Evolutionary conservation across 805 yeast species (phyloP), one percentile per base, ranked within the genome.

Genomic region (Candida ulmi): DNA sequence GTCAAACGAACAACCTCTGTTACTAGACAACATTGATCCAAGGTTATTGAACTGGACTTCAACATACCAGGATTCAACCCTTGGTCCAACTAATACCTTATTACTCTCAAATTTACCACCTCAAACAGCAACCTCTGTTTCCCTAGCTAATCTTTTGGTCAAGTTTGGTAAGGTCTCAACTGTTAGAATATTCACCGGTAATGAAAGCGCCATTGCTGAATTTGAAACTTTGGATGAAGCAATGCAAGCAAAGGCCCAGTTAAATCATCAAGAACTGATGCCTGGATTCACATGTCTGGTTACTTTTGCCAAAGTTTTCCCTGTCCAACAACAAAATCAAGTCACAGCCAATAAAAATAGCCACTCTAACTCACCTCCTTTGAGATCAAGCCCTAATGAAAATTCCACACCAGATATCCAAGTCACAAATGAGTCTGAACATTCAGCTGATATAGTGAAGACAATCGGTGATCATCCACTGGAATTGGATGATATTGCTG

Each of bases 21-120:
- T 57, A 60, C 69, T 34, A 41, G 90, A 84, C 54, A 79, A 80
- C 43, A 63, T 78, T 31, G 82, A 82, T 46, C 78, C 82, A 41
- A 62, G 73, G 23, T 66, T 72, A 28, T 63, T 82, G 30, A 69
- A 75, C 31, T 69, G 83, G 64, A 80, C 83, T n/a, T 78, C 90
- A 2, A 77, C 84, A 31, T 78, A 78, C 50, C 83, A 80, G 39
- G 87, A 83, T 53, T 71, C 85, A 4, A 66, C 78, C 33, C 57
- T 87, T 48, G 79, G 84, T 15, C 95, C 95, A 15, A 80, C 95
- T 1, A 77, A 83, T 48, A 79, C 87, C 11, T 68, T 91, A 33
- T 71, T 90, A 47, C 68, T 93, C 39, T 85, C 88, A 33, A 88
- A 90, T 54, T 71, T 91, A 37, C 97, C 97, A 11, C 61, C 77